Evolutionary conservation across 2,329 filamentous ascomycete genomes (phyloP).

Genomic region (Verticillium albo-atrum): DNA sequence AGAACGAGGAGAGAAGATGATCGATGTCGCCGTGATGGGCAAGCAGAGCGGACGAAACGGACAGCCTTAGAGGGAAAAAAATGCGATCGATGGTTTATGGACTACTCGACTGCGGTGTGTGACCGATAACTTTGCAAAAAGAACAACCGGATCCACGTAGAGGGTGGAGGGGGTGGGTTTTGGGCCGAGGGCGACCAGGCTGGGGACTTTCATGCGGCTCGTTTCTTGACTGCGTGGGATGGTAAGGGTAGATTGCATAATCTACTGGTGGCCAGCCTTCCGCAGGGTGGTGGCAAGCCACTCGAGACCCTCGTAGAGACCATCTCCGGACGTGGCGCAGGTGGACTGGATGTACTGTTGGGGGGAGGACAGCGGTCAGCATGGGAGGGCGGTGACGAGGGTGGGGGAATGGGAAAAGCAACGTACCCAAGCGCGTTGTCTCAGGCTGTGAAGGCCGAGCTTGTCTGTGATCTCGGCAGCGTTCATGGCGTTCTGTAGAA

Average conservation of each 20-base stretch:
- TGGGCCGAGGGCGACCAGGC: conserved; percentile 21
- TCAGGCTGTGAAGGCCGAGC: conserved; percentile 97
- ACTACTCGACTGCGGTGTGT: conserved; percentile 53
- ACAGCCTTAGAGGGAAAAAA: conserved; percentile 10
- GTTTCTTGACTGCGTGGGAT: conserved; percentile 18
- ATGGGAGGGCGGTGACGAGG: conserved; percentile 4
- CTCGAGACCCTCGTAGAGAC: conserved; percentile 98
- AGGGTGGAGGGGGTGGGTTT: conserved; percentile 30
- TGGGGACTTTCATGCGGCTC: conserved; percentile 23
- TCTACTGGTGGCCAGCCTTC: conserved; percentile 66
- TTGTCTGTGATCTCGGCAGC: conserved; percentile 99
- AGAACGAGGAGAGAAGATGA: neutral
- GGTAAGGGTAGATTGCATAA: neutral
- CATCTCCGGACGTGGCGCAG: conserved; percentile 97
- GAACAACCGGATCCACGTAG: conserved; percentile 52
- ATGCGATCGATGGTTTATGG: conserved; percentile 32
- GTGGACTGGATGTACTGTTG: conserved; percentile 96
- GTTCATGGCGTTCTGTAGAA: conserved; percentile 90
- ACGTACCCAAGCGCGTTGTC: conserved; percentile 97
- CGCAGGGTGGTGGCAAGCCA: conserved; percentile 81
- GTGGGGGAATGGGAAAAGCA: conserved; percentile 3
- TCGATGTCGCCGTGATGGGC: neutral
- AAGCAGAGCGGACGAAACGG: neutral
- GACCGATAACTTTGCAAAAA: conserved; percentile 47
- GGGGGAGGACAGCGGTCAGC: conserved; percentile 14